Evolutionary conservation across 495 filamentous ascomycete genomes (phyloP), one percentile per base, ranked within the genome.

Genomic region (Acidiella bohemica): DNA sequence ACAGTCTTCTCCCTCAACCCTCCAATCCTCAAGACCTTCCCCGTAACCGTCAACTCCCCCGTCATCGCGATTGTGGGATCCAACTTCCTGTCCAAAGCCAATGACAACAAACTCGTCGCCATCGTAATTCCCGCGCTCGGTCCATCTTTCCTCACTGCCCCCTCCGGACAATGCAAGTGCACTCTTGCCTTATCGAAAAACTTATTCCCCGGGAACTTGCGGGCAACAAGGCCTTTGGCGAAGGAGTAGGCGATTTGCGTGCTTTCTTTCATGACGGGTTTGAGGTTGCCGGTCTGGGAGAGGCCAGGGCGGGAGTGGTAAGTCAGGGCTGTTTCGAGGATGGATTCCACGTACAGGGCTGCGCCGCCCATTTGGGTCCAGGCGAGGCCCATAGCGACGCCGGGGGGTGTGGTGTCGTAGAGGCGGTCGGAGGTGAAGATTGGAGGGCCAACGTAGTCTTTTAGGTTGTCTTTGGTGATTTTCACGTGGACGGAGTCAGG

Each of bases 1-100:
- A 99, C 90, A n/a, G 90, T 93, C 75, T 99, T 99, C 71, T 99
- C 92, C 41, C 92, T 70, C 52, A 99, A 63, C 0, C 92, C 92
- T 19, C 92, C 92, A 64, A 99, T 99, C 52, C 92, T 72, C 39
- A 99, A 65, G 5, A 99, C 88, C 62, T 96, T 96, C 21, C 92
- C 92, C 16, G 92, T 99, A 36, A 99, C 81, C 0, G 92, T 99
- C 49, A 99, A 63, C 64, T 99, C 92, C 49, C 92, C 92, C 16
- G 92, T 99, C 92, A 99, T 99, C 34, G 92, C 88, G 54, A 96
- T 77, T 19, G 83, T 84, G 2, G 84, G 80, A 54, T 88, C 73
- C 27, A 99, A 65, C 19, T 76, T 68, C 44, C 72, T 67, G 41
- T 92, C 75, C 45, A 96, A 55, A 18, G 83, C 87, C 54, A 96